A percentile compares a stretch with the other conserved stretches of the same genome.
Conservation (phyloP, 2,329 filamentous ascomycete genomes). For the Metarhizium brunneum region DNA sequence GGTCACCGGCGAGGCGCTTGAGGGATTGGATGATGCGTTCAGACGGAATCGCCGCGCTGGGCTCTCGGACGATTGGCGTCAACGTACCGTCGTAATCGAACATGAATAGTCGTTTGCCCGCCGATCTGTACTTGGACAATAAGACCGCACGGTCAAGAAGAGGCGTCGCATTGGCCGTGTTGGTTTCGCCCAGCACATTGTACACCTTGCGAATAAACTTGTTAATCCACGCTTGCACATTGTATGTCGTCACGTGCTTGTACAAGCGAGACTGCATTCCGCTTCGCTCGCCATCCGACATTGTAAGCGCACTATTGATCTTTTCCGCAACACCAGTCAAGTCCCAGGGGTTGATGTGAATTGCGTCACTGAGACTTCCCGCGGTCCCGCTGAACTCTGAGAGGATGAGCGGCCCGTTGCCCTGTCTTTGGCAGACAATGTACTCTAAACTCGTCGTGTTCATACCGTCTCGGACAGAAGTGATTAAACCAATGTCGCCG, state of each 20-base stretch:
- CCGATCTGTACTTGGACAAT: slow-evolving; percentile 62
- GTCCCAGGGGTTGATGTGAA: slow-evolving; percentile 97
- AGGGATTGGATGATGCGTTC: slow-evolving; percentile 73
- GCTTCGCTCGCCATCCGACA: slow-evolving; percentile 57
- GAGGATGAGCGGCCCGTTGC: slow-evolving; percentile 79
- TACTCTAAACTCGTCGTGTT: slow-evolving; percentile 96
- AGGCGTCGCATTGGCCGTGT: slow-evolving; percentile 68
- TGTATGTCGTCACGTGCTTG: slow-evolving; percentile 75
- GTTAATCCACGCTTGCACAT: slow-evolving; percentile 77
- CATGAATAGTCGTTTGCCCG: slow-evolving; percentile 83
- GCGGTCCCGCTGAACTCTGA: slow-evolving; percentile 96
- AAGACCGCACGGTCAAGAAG: slow-evolving; percentile 67
- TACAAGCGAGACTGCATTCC: slow-evolving; percentile 69
- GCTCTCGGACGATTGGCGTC: slow-evolving; percentile 89
- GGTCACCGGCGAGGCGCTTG: slow-evolving; percentile 69
- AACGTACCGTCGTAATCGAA: slow-evolving; percentile 98
- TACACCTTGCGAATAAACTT: slow-evolving; percentile 72
- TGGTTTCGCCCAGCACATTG: slow-evolving; percentile 68
- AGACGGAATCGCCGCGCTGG: slow-evolving; percentile 79
- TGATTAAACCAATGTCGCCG: slow-evolving; percentile 87
- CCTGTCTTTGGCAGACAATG: slow-evolving; percentile 81
- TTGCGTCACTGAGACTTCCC: slow-evolving; percentile 72
- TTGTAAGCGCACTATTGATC: slow-evolving; percentile 72
- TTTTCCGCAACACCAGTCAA: slow-evolving; percentile 72
- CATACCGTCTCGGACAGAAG: slow-evolving; percentile 93